Conservation (phyloP, 2,329 filamentous ascomycete genomes). For the Claviceps capensis region DNA sequence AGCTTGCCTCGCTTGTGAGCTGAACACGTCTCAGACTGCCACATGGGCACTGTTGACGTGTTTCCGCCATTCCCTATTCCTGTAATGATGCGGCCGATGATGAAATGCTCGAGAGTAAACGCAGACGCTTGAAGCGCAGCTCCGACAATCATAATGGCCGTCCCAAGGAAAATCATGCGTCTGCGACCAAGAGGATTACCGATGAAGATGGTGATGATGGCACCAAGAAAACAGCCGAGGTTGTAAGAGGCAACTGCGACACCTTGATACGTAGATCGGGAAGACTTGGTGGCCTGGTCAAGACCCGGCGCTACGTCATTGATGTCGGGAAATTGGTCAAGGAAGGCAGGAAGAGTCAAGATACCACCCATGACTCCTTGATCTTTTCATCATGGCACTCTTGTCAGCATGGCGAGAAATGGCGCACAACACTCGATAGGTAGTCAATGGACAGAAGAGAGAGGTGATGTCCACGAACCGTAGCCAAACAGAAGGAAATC, state of each 20-base stretch:
- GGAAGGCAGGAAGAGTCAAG: conserved; percentile 50
- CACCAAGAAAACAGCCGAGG: conserved; percentile 48
- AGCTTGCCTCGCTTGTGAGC: conserved; percentile 45
- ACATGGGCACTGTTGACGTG: conserved; percentile 43
- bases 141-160: conserved; percentile 42
- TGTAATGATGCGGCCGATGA: conserved; percentile 44
- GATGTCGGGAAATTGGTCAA: conserved; percentile 41
- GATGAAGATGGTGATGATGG: conserved; percentile 51
- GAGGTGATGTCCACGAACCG: conserved; percentile 22
- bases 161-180: conserved; percentile 45
- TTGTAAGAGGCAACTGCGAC: conserved; percentile 44
- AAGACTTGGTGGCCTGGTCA: conserved; percentile 18
- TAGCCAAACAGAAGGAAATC: conserved; percentile 54
- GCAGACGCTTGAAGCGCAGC: conserved; percentile 45
- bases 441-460: not conserved
- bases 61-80: conserved; percentile 45
- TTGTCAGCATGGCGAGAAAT: not conserved
- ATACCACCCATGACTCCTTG: conserved; percentile 67
- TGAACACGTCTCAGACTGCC: conserved; percentile 46
- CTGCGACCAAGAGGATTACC: conserved; percentile 48
- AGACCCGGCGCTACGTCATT: conserved; percentile 28
- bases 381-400: conserved; percentile 31
- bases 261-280: conserved; percentile 37
- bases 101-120: conserved; percentile 38
- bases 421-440: not conserved